phyloP scores from a whole-genome alignment of 768 basidiomycete species.

The Serendipita indica region DNA sequence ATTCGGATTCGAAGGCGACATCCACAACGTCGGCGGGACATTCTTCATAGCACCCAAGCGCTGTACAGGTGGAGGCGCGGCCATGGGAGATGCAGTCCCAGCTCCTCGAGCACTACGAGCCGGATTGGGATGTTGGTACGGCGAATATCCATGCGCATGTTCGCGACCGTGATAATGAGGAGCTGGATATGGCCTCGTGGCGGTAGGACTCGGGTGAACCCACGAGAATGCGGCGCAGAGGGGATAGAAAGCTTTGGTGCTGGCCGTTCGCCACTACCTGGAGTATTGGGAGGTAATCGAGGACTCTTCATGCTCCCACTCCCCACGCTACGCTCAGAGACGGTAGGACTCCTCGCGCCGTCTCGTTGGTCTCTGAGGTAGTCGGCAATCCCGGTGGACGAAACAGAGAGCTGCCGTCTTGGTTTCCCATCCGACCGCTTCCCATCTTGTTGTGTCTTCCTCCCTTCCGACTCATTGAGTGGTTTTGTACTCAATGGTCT shows the following conservation, averaged over 20 bases:
- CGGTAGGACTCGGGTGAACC: background rate
- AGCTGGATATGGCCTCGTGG: background rate
- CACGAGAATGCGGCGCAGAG: background rate
- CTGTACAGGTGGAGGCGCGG: background rate
- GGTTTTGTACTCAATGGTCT: background rate
- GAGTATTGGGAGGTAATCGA: background rate
- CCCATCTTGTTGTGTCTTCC: background rate
- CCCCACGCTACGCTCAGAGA: background rate
- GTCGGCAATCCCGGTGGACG: background rate
- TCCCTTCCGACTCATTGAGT: background rate
- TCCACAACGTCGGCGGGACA: background rate
- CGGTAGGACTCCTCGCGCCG: background rate
- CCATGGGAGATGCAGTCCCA: background rate
- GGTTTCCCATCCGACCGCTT: background rate
- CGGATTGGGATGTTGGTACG: background rate
- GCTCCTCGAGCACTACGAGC: background rate
- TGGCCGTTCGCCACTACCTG: background rate
- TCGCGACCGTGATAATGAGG: background rate
- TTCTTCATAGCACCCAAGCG: too few species aligned
- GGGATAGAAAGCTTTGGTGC: background rate
- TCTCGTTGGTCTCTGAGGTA: background rate
- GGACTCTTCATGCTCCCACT: too few species aligned
- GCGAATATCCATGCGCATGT: background rate
- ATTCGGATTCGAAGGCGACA: background rate
- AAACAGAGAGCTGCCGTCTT: background rate